Evolutionary conservation across 2,329 filamentous ascomycete genomes (phyloP), one percentile per base, ranked within the genome.

Genomic region (Alternaria ethzedia): DNA sequence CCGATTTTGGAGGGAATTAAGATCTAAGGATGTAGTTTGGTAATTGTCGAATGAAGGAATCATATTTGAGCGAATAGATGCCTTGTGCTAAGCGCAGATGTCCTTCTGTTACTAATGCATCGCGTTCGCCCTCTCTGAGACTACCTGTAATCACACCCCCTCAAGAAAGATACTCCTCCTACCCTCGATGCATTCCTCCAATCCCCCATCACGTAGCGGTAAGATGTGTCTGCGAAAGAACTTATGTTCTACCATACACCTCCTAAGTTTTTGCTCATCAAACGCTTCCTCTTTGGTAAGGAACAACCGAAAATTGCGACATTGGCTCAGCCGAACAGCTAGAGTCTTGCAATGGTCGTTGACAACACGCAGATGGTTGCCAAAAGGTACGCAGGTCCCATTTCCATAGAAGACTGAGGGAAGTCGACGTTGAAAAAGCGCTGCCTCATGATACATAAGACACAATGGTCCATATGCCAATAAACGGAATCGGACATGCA

Each of bases 1-100:
- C 82, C 84, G 1, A 94, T 96, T 70, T 79, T 94, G 36, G 89
- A 93, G 61, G 86, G 85, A 4, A 80, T 80, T 61, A 82, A 76
- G 68, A 83, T 83, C 60, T 84, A 59, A 20, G 11, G 21, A 15
- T 11, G 21, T 25, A 32, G 1, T 23, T 52, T 41, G 8, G 20
- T 41, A 5, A 3, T 41, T 2, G 1, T 17, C 3, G 21, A 41
- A 2, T 52, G 3, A 41, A 7, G 3, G 15, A 41, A 41, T 20
- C 20, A 3, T 36, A 5, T 41, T 41, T n/a, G n/a, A 52, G 10
- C 5, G 28, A 52, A 9, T 5, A 36, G 8, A 52, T 9, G 7
- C 36, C 36, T 17, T 17, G 36, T 17, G 36, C 36, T 41, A 41
- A 17, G n/a, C 36, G 36, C 32, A 10, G 15, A 36, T 36, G 2